Base-by-base conservation (phyloP, 441 rosid species). In the Bocquillonia castaneifolia region DNA sequence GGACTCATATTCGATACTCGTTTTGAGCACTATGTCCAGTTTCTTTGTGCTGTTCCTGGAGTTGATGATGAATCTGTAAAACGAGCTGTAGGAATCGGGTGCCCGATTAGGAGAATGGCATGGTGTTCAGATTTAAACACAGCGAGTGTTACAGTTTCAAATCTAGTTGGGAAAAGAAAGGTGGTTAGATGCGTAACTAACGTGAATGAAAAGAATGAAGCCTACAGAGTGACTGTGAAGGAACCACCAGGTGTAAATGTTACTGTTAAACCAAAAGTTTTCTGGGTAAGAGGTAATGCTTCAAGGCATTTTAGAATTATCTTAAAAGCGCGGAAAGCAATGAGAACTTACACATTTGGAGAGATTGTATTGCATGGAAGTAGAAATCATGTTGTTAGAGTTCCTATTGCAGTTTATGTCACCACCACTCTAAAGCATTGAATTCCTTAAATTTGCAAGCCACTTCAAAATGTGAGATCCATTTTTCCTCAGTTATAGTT, bases 11-110 rank as follows among this genome's bases (percentile, higher is more conserved):
- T 93, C 31, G 80, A 89, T 77, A 67, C 87, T 25, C 62, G 88
- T 80, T 75, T 85, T 26, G 73, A 79, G 10, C 87, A 91, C 68
- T 85, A 88, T 54, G 83, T 86, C 85, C 80, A 83, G 65, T 90
- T 87, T 77, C 94, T 90, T 40, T 93, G 98, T 58, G 89, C 91
- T 58, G 88, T 91, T 68, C 91, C 89, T 29, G 92, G 93, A 63
- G 91, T 94, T 14, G 81, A 78, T 66, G 81, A 68, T 61, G 84
- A 80, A 1, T 85, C 71, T 2, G 93, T 89, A 3, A 76, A 85
- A 61, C 87, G 80, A 75, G 87, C 86, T 75, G 85, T 86, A 0
- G 88, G 95, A n/a, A 81, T 76, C 39, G 75, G 75, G 57, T 91
- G 96, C 64, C 59, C 80, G 69, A 82, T 81, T 45, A 72, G 55